Conservation (phyloP, 208 protist species). For the Crithidia brevicula region DNA sequence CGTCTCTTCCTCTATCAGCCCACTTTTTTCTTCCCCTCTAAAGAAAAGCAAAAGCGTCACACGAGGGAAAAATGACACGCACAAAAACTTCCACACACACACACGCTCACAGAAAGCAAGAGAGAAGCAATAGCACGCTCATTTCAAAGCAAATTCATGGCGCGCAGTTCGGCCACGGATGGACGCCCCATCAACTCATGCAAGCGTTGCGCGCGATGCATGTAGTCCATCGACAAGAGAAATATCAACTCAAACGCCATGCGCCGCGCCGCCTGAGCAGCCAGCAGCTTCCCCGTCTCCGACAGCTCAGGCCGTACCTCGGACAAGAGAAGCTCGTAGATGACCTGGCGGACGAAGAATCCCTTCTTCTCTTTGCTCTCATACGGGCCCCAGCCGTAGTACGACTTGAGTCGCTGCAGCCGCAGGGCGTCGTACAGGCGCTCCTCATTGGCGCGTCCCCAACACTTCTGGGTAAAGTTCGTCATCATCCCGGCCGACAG, state of each 20-base stretch:
- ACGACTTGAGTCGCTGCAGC: constrained; percentile 72
- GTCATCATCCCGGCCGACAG: constrained; percentile 85
- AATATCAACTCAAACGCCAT: constrained; percentile 90
- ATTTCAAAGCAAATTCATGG: constrained; percentile 62
- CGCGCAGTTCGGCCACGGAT: constrained; percentile 59
- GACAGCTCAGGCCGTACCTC: constrained; percentile 63
- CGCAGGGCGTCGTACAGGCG: constrained; percentile 87
- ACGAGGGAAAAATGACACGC: constrained; percentile 5
- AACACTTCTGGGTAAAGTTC: constrained; percentile 94
- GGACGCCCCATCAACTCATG: constrained; percentile 72
- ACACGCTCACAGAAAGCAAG: too few relatives aligned
- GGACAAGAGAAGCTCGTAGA: constrained; percentile 77
- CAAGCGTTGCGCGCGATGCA: constrained; percentile 81
- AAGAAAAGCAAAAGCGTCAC: background rate
- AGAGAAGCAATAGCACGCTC: background rate
- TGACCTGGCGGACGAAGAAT: constrained; percentile 83
- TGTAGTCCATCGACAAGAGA: constrained; percentile 88
- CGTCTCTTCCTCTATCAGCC: too few relatives aligned
- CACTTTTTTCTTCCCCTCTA: background rate
- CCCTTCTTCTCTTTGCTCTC: constrained; percentile 85
- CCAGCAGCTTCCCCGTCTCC: constrained; percentile 65
- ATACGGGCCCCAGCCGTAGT: constrained; percentile 78
- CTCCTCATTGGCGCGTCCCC: constrained; percentile 84
- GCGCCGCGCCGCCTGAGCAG: constrained; percentile 57
- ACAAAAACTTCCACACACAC: background rate